Evolutionary conservation across 75 land plant species (phyloP).

Genomic region (Selaginella tamariscina): DNA sequence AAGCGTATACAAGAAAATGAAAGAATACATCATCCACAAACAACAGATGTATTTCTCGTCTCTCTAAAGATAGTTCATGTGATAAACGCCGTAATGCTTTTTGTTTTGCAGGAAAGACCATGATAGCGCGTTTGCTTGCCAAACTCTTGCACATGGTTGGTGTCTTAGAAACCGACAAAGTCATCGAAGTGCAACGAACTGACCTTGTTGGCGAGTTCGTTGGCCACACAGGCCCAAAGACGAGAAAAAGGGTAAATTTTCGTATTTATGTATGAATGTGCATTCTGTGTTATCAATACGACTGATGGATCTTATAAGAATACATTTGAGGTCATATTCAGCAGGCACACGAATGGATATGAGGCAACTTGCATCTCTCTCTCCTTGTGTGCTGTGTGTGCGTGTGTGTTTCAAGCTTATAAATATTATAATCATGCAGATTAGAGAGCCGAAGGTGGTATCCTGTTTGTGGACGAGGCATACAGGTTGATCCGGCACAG

Average conservation of each 20-base stretch:
- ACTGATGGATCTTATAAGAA: too few species aligned
- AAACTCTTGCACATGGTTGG: constrained; percentile 80
- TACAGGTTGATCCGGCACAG: constrained; percentile 73
- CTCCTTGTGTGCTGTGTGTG: background rate
- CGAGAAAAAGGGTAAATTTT: constrained; percentile 57
- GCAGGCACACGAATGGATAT: too few species aligned
- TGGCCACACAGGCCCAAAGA: constrained; percentile 96
- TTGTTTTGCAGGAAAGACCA: constrained; percentile 73
- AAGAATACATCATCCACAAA: too few species aligned
- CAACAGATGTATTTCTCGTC: too few species aligned
- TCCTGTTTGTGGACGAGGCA: constrained; percentile 80
- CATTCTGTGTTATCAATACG: background rate
- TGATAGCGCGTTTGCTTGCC: constrained; percentile 82
- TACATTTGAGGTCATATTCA: too few species aligned
- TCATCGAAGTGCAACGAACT: constrained; percentile 87
- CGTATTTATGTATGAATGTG: background rate
- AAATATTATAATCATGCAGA: constrained; percentile 22
- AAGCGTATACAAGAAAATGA: too few species aligned
- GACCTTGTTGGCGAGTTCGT: constrained; percentile 98
- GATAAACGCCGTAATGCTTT: too few species aligned
- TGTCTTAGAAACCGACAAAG: constrained; percentile 66
- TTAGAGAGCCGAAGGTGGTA: constrained; percentile 77
- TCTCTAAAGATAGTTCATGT: too few species aligned
- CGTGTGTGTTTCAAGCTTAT: background rate
- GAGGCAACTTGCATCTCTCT: background rate